These are phyloP conservation scores for Globisporangium okanoganense DNA, from an alignment of 352 stramenopile species.

Conservation along the genomic window DNA sequence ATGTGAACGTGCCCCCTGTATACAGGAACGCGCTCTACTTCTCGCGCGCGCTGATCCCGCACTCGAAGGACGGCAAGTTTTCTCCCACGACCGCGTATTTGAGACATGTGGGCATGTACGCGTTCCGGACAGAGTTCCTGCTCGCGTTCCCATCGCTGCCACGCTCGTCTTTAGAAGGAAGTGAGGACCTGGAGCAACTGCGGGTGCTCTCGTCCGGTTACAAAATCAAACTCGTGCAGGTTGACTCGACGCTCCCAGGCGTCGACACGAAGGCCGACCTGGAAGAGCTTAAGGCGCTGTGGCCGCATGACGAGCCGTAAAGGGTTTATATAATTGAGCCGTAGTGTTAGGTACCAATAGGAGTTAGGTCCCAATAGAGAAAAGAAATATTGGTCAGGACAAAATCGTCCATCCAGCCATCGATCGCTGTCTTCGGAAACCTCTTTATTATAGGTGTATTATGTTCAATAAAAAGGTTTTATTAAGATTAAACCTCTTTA, in stretches of 20 bases:
- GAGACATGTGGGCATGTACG: constrained; percentile 80
- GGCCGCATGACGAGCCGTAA: constrained; percentile 1
- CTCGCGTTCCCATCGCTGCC: constrained; percentile 62
- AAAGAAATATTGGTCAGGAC: too few relatives aligned
- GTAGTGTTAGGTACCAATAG: too few relatives aligned
- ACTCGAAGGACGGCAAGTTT: constrained; percentile 63
- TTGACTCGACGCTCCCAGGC: constrained; percentile 56
- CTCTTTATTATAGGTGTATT: too few relatives aligned
- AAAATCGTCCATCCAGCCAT: too few relatives aligned
- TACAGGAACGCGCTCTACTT: constrained; percentile 82
- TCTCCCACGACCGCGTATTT: constrained; percentile 49
- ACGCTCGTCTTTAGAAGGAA: constrained; percentile 44
- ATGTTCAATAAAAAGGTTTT: too few relatives aligned
- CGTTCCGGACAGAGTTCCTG: constrained; percentile 71
- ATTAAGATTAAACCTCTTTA: too few relatives aligned
- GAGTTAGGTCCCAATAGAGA: too few relatives aligned
- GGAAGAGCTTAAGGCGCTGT: constrained; percentile 36
- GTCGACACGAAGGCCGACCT: constrained; percentile 73
- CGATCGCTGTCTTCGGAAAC: too few relatives aligned
- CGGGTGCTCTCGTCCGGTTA: constrained; percentile 76
- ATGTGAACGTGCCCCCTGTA: not conserved
- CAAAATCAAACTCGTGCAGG: constrained; percentile 63
- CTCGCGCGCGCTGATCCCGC: constrained; percentile 73
- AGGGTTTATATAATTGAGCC: too few relatives aligned
- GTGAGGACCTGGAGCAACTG: constrained; percentile 81